A percentile compares a stretch with the other conserved stretches of the same genome.
These are phyloP conservation scores for Apium graveolens DNA, from an alignment of 129 eudicot genomes.

Conservation along the genomic window DNA sequence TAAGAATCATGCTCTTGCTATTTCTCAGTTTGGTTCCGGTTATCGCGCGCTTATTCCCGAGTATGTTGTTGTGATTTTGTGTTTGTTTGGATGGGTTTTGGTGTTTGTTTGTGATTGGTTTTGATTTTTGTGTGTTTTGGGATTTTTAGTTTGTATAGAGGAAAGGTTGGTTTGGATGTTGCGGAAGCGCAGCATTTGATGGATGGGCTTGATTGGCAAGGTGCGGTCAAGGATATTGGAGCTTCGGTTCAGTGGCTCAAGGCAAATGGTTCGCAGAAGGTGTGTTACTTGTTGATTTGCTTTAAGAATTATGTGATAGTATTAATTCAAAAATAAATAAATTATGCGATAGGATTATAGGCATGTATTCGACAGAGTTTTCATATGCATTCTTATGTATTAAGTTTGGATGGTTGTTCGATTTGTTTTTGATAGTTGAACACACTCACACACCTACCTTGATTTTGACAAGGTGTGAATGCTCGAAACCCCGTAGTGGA, in stretches of 20 bases:
- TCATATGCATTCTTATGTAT: background rate
- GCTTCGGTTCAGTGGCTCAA: slow-evolving; percentile 95
- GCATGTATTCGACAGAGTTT: background rate
- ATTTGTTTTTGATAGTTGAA: too few relatives aligned
- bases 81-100: background rate
- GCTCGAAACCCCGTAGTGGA: too few relatives aligned
- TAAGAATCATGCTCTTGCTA: slow-evolving; percentile 75
- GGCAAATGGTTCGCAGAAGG: slow-evolving; percentile 92
- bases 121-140: background rate
- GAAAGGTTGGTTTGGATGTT: slow-evolving; percentile 88
- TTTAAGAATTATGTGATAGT: too few relatives aligned
- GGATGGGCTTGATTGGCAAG: slow-evolving; percentile 95
- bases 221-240: slow-evolving; percentile 87
- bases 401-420: background rate
- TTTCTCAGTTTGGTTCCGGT: slow-evolving; percentile 63
- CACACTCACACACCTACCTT: too few relatives aligned
- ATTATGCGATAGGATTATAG: too few relatives aligned
- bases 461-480: too few relatives aligned
- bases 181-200: slow-evolving; percentile 97
- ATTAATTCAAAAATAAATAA: too few relatives aligned
- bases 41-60: slow-evolving; percentile 83
- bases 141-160: slow-evolving; percentile 66
- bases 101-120: background rate
- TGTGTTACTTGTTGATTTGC: slow-evolving; percentile 6
- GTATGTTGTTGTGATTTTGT: slow-evolving; percentile 29